A percentile compares a stretch with the other conserved stretches of the same genome.
Conservation (phyloP, 306 rosid species). For the Psophocarpus tetragonolobus region DNA sequence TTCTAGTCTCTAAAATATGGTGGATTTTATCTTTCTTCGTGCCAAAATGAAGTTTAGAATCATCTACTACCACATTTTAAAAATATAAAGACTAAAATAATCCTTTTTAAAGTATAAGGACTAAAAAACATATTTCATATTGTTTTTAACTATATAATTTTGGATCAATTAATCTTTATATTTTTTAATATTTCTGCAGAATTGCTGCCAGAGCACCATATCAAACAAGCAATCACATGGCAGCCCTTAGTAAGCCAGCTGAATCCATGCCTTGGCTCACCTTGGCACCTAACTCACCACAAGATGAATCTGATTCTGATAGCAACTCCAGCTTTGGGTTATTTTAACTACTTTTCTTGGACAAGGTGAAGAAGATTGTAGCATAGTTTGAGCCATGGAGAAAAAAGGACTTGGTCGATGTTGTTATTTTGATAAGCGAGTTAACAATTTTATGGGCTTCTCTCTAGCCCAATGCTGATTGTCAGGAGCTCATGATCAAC, state of each 20-base stretch:
- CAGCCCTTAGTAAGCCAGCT: slow-evolving; percentile 29
- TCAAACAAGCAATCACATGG: slow-evolving; percentile 41
- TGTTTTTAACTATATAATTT: background rate
- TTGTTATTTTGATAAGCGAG: background rate
- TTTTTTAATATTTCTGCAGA: slow-evolving; percentile 44
- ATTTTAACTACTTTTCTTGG: background rate
- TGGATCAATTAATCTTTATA: background rate
- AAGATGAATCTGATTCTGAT: slow-evolving; percentile 43
- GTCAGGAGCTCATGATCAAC: slow-evolving; percentile 3
- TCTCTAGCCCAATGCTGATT: background rate
- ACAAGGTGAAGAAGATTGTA: background rate
- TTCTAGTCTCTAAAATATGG: background rate
- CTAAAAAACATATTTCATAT: background rate
- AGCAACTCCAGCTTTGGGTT: slow-evolving; percentile 28
- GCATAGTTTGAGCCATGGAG: background rate
- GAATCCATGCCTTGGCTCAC: slow-evolving; percentile 66
- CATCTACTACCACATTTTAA: background rate
- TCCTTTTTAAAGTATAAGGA: background rate
- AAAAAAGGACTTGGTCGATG: background rate
- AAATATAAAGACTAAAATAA: background rate
- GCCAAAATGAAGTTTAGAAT: background rate
- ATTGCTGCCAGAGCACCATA: slow-evolving; percentile 64
- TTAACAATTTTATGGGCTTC: background rate
- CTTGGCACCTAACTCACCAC: slow-evolving; percentile 57
- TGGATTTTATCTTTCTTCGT: background rate